phyloP scores from a whole-genome alignment of 768 basidiomycete genomes.

The Lyophyllum decastes region DNA sequence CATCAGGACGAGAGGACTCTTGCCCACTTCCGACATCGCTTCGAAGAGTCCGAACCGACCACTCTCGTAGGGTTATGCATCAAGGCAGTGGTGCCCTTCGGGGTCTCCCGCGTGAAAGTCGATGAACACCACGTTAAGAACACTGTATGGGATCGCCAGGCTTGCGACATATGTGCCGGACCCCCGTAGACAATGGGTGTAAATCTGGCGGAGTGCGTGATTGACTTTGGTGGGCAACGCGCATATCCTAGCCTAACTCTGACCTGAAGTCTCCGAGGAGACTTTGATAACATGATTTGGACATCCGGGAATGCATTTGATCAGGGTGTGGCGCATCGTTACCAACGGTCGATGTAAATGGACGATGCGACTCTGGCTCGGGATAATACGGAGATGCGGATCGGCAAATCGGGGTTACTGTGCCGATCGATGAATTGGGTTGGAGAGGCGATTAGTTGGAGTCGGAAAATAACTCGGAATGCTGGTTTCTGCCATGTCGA shows the following conservation, averaged over 20 bases:
- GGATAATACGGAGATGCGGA: not conserved
- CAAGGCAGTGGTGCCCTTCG: conserved; percentile 23
- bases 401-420: not conserved
- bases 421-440: not conserved
- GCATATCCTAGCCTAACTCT: not conserved
- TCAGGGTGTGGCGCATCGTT: not conserved
- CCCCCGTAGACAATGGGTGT: not conserved
- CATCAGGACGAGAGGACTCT: conserved; percentile 28
- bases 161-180: not conserved
- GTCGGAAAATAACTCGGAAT: too few species aligned
- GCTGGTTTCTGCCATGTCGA: too few species aligned
- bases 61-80: conserved; percentile 17
- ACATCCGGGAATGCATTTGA: not conserved
- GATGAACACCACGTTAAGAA: conserved; percentile 23
- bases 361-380: not conserved
- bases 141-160: conserved; percentile 10
- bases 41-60: conserved; percentile 13
- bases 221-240: not conserved
- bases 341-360: not conserved
- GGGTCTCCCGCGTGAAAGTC: conserved; percentile 28
- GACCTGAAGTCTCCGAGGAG: not conserved
- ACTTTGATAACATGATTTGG: not conserved
- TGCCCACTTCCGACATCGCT: conserved; percentile 20
- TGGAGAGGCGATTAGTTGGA: not conserved
- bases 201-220: not conserved